Percentiles rank a stretch among this genome's conserved stretches.
phyloP scores from a whole-genome alignment of 2,329 filamentous ascomycete species.

The Colletotrichum trifolii region DNA sequence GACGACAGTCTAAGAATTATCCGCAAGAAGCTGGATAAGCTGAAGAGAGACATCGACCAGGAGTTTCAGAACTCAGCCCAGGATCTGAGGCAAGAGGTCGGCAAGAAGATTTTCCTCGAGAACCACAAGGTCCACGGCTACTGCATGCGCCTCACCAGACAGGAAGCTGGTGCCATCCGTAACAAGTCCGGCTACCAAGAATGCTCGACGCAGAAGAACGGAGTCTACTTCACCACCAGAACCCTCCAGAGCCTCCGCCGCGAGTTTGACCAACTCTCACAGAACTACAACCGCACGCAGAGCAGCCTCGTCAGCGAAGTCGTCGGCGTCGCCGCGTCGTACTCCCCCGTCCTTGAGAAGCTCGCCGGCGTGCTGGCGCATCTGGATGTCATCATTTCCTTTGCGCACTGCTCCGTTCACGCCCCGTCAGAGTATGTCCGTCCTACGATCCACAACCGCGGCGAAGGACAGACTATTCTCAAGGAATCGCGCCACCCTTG shows the following conservation, averaged over 20 bases:
- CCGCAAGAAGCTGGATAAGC: conserved; percentile 87
- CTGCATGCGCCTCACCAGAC: conserved; percentile 93
- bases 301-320: conserved; percentile 91
- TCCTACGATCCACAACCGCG: conserved; percentile 89
- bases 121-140: conserved; percentile 96
- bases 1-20: conserved; percentile 91
- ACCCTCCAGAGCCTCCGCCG: conserved; percentile 82
- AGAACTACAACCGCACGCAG: conserved; percentile 96
- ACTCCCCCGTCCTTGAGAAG: conserved; percentile 91
- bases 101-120: conserved; percentile 98
- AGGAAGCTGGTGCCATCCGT: conserved; percentile 90
- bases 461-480: conserved; percentile 88
- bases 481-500: conserved; percentile 95
- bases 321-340: conserved; percentile 91
- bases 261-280: conserved; percentile 92
- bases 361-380: conserved; percentile 90
- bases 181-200: conserved; percentile 92
- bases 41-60: conserved; percentile 82
- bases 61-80: conserved; percentile 82
- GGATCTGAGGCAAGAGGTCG: conserved; percentile 90
- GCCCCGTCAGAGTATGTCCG: conserved; percentile 92
- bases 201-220: conserved; percentile 98
- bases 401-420: conserved; percentile 93
- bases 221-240: conserved; percentile 95
- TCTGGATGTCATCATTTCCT: conserved; percentile 92